A percentile compares a stretch with the other conserved stretches of the same genome.
phyloP scores from a whole-genome alignment of 2,329 filamentous ascomycete genomes.

The Pseudogymnoascus verrucosus region DNA sequence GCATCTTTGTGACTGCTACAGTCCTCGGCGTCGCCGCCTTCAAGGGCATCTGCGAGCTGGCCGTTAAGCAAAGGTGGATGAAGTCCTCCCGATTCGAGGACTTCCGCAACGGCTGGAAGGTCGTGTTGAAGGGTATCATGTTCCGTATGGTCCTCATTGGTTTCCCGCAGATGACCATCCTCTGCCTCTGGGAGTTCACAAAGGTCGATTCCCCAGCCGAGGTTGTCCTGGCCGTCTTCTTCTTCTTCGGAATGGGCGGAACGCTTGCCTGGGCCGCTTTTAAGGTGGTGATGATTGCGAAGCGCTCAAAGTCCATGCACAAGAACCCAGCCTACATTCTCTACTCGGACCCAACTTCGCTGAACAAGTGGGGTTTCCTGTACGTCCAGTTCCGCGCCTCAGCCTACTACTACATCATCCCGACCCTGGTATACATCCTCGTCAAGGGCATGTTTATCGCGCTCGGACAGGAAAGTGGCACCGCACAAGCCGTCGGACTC shows the following conservation, averaged over 20 bases:
- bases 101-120: constrained; percentile 90
- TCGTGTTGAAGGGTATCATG: constrained; percentile 85
- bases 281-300: constrained; percentile 85
- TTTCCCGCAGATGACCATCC: constrained; percentile 81
- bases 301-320: constrained; percentile 82
- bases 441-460: constrained; percentile 85
- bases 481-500: constrained; percentile 72
- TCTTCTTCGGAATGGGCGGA: constrained; percentile 70
- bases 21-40: constrained; percentile 66
- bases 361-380: constrained; percentile 98
- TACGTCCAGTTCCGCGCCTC: constrained; percentile 96
- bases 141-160: constrained; percentile 87
- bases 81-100: constrained; percentile 81
- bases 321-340: constrained; percentile 96
- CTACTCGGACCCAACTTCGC: constrained; percentile 84
- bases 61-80: constrained; percentile 68
- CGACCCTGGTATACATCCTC: constrained; percentile 68
- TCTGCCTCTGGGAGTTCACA: constrained; percentile 92
- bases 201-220: constrained; percentile 76
- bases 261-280: constrained; percentile 79
- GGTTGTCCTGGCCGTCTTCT: constrained; percentile 80
- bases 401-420: constrained; percentile 90
- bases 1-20: constrained; percentile 71
- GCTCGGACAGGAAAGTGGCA: constrained; percentile 62
- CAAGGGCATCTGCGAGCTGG: constrained; percentile 72